Evolutionary conservation across 441 rosid genomes (phyloP).

Genomic region (Monsonia emarginata): DNA sequence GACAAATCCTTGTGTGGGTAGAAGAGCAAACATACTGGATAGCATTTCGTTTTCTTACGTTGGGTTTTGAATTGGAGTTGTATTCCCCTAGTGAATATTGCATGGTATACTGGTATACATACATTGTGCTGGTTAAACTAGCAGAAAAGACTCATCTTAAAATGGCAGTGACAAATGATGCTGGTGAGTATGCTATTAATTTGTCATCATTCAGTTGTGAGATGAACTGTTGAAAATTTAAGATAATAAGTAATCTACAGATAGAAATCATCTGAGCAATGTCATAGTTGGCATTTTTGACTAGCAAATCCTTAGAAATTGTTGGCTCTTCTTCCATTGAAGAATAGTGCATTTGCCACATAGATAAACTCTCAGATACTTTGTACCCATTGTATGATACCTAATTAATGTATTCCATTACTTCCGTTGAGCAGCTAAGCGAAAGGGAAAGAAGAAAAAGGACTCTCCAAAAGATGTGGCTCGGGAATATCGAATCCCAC

Average conservation of each 20-base stretch:
- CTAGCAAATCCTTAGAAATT: neutral
- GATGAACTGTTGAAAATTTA: neutral
- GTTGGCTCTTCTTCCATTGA: neutral
- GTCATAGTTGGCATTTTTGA: neutral
- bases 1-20: conserved; percentile 66
- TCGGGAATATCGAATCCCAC: conserved; percentile 56
- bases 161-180: conserved; percentile 32
- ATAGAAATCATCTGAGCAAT: neutral
- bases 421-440: conserved; percentile 45
- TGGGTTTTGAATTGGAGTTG: conserved; percentile 92
- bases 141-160: conserved; percentile 69
- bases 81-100: conserved; percentile 79
- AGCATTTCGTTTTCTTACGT: conserved; percentile 67
- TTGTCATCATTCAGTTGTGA: conserved; percentile 5
- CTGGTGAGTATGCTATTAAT: conserved; percentile 29
- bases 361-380: neutral
- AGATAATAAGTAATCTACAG: no score
- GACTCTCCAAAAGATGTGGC: conserved; percentile 52
- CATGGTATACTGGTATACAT: conserved; percentile 93
- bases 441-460: conserved; percentile 69
- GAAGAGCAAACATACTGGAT: conserved; percentile 95
- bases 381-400: neutral
- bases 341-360: neutral
- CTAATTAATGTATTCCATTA: conserved; percentile 9
- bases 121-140: conserved; percentile 59